These are phyloP conservation scores for Tolypocladium cylindrosporum DNA, from an alignment of 2,329 filamentous ascomycete genomes.

Conservation along the genomic window DNA sequence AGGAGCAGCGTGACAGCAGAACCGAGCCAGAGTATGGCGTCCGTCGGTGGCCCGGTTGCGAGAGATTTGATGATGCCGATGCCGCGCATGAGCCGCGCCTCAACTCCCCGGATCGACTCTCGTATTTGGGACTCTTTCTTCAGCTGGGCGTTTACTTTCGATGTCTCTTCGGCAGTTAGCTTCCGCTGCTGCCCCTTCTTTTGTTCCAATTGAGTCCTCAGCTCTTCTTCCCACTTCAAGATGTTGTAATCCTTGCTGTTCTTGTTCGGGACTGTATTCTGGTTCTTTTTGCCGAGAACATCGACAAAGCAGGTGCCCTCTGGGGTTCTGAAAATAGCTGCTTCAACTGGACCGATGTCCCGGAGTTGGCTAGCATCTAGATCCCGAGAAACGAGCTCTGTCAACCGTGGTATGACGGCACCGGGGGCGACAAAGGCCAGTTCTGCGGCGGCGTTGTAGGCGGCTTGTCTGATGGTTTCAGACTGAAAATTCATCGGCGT, in stretches of 20 bases:
- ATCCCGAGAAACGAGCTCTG: slow-evolving; percentile 64
- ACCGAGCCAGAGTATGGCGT: slow-evolving; percentile 81
- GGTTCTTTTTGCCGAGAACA: slow-evolving; percentile 74
- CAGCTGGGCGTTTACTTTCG: slow-evolving; percentile 84
- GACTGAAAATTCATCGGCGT: slow-evolving; percentile 11
- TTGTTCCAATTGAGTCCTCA: slow-evolving; percentile 75
- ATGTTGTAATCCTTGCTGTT: slow-evolving; percentile 93
- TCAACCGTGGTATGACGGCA: slow-evolving; percentile 62
- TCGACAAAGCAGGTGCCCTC: slow-evolving; percentile 86
- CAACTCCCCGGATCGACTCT: slow-evolving; percentile 56
- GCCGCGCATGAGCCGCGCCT: slow-evolving; percentile 66
- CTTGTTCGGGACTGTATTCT: slow-evolving; percentile 64
- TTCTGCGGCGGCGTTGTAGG: slow-evolving; percentile 79
- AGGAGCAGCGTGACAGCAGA: slow-evolving; percentile 66
- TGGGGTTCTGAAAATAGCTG: slow-evolving; percentile 84
- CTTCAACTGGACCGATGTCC: slow-evolving; percentile 73
- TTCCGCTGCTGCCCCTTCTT: slow-evolving; percentile 92
- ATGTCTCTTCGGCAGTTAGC: slow-evolving; percentile 76
- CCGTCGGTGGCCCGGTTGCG: slow-evolving; percentile 78
- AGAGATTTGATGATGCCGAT: slow-evolving; percentile 79
- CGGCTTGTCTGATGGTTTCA: slow-evolving; percentile 49
- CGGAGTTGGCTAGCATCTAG: slow-evolving; percentile 60
- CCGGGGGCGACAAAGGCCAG: slow-evolving; percentile 90
- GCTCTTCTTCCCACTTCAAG: slow-evolving; percentile 92
- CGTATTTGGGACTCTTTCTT: slow-evolving; percentile 79